phyloP scores from a whole-genome alignment of 2,329 filamentous ascomycete genomes.

The Gliomastix tumulicola region DNA sequence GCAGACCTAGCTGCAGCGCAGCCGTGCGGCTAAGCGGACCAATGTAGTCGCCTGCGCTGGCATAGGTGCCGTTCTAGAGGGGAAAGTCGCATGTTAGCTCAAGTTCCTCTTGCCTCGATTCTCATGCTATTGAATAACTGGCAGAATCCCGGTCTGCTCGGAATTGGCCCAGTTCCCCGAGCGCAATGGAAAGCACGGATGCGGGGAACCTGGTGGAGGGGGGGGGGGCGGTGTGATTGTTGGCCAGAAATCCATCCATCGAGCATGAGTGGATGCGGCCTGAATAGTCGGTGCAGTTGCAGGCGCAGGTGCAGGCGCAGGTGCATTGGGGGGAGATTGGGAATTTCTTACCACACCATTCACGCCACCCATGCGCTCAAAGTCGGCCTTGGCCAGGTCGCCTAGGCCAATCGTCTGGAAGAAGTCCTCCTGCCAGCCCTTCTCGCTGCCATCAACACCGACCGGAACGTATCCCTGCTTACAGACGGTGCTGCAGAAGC shows the following conservation, averaged over 20 bases:
- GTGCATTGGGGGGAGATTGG: slow-evolving; percentile 26
- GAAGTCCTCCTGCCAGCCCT: slow-evolving; percentile 98
- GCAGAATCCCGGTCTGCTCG: too few species aligned
- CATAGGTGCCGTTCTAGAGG: slow-evolving; percentile 77
- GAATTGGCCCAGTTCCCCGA: neutral
- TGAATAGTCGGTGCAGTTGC: too few species aligned
- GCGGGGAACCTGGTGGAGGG: slow-evolving; percentile 1
- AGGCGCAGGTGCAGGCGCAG: too few species aligned
- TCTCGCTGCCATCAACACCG: slow-evolving; percentile 94
- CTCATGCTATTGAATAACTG: too few species aligned
- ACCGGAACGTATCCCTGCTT: slow-evolving; percentile 96
- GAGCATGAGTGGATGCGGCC: too few species aligned
- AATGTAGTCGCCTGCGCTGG: slow-evolving; percentile 87
- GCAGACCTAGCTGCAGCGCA: slow-evolving; percentile 74
- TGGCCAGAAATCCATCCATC: neutral
- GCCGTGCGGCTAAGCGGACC: slow-evolving; percentile 80
- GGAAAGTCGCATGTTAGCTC: slow-evolving; percentile 1
- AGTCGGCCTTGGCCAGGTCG: slow-evolving; percentile 78
- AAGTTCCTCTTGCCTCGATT: too few species aligned
- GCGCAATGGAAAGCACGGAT: too few species aligned
- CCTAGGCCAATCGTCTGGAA: slow-evolving; percentile 78
- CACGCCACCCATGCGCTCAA: slow-evolving; percentile 89
- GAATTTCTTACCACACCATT: slow-evolving; percentile 78
- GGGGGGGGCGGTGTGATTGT: neutral
- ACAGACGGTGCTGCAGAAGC: slow-evolving; percentile 93